Evolutionary conservation across 495 filamentous ascomycete species (phyloP).

Genomic region (Aspergillus ellipticus): DNA sequence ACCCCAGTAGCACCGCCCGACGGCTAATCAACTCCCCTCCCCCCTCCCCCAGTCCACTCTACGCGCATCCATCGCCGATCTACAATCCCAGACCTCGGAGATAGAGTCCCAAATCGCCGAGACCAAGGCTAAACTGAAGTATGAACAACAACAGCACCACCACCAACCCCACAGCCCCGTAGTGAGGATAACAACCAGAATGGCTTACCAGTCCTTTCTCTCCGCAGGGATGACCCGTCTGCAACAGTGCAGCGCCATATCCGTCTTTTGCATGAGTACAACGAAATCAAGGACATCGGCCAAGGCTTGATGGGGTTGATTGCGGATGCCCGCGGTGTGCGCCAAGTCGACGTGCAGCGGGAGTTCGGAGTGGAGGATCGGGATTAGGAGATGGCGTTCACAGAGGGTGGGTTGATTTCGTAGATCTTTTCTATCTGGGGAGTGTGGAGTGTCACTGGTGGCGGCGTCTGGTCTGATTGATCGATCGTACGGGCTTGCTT

Average conservation of each 20-base stretch:
- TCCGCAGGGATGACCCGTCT: slow-evolving; percentile 28
- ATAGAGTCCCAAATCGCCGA: slow-evolving; percentile 31
- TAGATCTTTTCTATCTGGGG: too few relatives aligned
- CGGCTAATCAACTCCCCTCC: neutral
- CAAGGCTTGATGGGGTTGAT: slow-evolving; percentile 71
- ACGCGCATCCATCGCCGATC: slow-evolving; percentile 29
- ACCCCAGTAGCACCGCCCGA: neutral
- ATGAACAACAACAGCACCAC: slow-evolving; percentile 5
- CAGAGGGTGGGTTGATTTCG: neutral
- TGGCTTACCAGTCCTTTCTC: neutral
- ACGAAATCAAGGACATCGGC: slow-evolving; percentile 72
- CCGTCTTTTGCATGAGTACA: slow-evolving; percentile 67
- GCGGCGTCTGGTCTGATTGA: too few relatives aligned
- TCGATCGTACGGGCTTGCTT: too few relatives aligned
- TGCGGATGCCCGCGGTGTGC: slow-evolving; percentile 64
- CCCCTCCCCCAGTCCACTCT: slow-evolving; percentile 22
- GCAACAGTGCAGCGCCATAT: slow-evolving; percentile 63
- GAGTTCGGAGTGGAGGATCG: slow-evolving; percentile 46
- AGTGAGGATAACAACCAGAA: neutral
- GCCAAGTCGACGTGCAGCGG: slow-evolving; percentile 58
- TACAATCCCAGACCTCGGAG: slow-evolving; percentile 30
- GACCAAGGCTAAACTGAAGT: slow-evolving; percentile 35
- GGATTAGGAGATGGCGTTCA: slow-evolving; percentile 27
- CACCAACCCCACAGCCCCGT: neutral
- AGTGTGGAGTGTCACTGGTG: neutral